phyloP scores from a whole-genome alignment of 192 early-diverging fungal species.

The Coemansia sp. region DNA sequence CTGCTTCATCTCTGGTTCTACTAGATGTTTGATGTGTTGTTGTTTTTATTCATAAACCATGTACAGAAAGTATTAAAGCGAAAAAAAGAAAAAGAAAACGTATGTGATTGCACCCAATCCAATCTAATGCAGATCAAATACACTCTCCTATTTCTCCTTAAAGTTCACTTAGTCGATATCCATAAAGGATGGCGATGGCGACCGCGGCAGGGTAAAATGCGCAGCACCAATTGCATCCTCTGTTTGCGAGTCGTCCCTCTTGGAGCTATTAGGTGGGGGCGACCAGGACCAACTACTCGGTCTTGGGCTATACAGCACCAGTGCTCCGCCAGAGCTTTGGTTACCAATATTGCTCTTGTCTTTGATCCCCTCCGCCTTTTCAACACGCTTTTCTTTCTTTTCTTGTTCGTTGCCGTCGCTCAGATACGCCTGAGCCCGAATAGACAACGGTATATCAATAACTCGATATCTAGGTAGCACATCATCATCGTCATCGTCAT shows the following conservation, averaged over 20 bases:
- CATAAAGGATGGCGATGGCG: constrained; percentile 8
- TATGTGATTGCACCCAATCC: too few relatives aligned
- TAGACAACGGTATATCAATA: constrained; percentile 9
- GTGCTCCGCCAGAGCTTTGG: neutral
- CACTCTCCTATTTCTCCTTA: too few relatives aligned
- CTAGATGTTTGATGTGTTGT: too few relatives aligned
- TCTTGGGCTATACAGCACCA: constrained; percentile 19
- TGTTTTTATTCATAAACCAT: too few relatives aligned
- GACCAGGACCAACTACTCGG: neutral
- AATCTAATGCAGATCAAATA: too few relatives aligned
- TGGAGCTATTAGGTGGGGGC: too few relatives aligned
- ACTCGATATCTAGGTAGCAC: constrained; percentile 2
- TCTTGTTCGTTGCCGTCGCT: too few relatives aligned
- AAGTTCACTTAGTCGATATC: constrained; percentile 20
- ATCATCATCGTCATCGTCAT: neutral
- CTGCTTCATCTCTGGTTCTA: too few relatives aligned
- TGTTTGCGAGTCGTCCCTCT: neutral
- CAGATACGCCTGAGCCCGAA: constrained; percentile 12
- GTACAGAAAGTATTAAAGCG: too few relatives aligned
- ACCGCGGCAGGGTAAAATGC: neutral
- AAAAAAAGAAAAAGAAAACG: too few relatives aligned
- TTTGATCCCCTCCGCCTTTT: neutral
- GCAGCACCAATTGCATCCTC: neutral
- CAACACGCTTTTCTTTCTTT: too few relatives aligned
- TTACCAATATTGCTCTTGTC: neutral